A percentile compares a stretch with the other conserved stretches of the same genome.
Evolutionary conservation across 257 asterid species (phyloP).

Genomic region (Penstemon newberryi): DNA sequence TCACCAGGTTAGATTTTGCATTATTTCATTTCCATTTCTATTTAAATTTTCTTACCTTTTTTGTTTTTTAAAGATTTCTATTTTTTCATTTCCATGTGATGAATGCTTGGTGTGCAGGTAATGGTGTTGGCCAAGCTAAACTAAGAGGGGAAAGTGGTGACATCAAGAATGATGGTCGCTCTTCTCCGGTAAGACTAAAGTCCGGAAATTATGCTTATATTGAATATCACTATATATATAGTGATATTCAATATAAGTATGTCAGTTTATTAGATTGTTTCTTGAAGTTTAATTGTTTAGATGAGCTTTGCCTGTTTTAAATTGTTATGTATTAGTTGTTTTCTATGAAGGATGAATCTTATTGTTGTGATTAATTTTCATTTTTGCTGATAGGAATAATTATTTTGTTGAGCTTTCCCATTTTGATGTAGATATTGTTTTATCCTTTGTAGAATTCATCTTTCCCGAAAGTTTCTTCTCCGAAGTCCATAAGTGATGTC

Average conservation of each 20-base stretch:
- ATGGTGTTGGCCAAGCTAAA: slow-evolving; percentile 28
- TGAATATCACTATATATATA: neutral
- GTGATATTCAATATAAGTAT: neutral
- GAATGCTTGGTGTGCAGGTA: slow-evolving; percentile 39
- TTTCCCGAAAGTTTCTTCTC: slow-evolving; percentile 25
- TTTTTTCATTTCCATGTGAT: slow-evolving; percentile 1
- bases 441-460: slow-evolving; percentile 37
- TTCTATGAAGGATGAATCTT: too few relatives aligned
- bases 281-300: too few relatives aligned
- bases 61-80: neutral
- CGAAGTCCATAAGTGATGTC: slow-evolving; percentile 6
- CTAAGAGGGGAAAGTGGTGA: slow-evolving; percentile 36
- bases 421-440: neutral
- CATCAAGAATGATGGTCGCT: slow-evolving; percentile 30
- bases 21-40: neutral
- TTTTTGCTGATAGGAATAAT: too few relatives aligned
- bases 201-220: too few relatives aligned
- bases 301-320: too few relatives aligned
- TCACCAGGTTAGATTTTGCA: slow-evolving; percentile 49
- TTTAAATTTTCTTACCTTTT: neutral
- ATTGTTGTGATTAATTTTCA: too few relatives aligned
- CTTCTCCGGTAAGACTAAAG: slow-evolving; percentile 31
- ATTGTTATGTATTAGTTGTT: too few relatives aligned
- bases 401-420: too few relatives aligned
- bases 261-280: too few relatives aligned